Evolutionary conservation across 164 flowering plant genomes (phyloP), one percentile per base, ranked within the genome.

Genomic region (Berberis thunbergii): DNA sequence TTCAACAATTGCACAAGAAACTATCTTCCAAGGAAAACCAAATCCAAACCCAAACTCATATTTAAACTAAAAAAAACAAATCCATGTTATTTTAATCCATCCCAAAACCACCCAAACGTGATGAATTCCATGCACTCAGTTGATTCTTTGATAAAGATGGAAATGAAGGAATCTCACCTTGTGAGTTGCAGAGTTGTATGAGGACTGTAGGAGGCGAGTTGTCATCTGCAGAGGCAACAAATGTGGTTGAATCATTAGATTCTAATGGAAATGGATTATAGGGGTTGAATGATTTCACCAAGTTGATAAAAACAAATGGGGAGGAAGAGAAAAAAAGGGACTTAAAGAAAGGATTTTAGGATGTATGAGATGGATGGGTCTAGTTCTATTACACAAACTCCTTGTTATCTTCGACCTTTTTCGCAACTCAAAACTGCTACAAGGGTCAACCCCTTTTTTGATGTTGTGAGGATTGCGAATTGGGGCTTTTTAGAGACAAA

Each of bases 261-360:
- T 75, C 77, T 10, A 84, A 85, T 46, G 85, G 85, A 3, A 86
- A 83, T 49, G 86, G 86, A 9, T 41, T 78, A 54, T 10, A 79
- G 66, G 69, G 73, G 13, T 52, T 78, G 55, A 79, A 77, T n/a
- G 89, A 85, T 57, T 69, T 84, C 7, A 64, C 69, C 1, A 65
- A 66, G 54, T 46, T 83, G 45, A 73, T 81, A 67, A 82, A 79
- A 67, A 63, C 43, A 0, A 80, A 67, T 2, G 77, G 64, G 6
- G 84, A 78, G 12, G 85, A 84, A 45, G 81, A 79, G 66, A 74
- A 68, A 71, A 54, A 38, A 41, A 71, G 63, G 56, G 85, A 77
- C 10, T 61, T 85, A 53, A 79, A 64, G 52, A 26, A 77, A 66
- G 64, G 85, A 83, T 42, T 84, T 84, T 63, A 66, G 45, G 62